A percentile compares a stretch with the other conserved stretches of the same genome.
These are phyloP conservation scores for Penicillium angulare DNA, from an alignment of 495 filamentous ascomycete genomes.

Conservation along the genomic window DNA sequence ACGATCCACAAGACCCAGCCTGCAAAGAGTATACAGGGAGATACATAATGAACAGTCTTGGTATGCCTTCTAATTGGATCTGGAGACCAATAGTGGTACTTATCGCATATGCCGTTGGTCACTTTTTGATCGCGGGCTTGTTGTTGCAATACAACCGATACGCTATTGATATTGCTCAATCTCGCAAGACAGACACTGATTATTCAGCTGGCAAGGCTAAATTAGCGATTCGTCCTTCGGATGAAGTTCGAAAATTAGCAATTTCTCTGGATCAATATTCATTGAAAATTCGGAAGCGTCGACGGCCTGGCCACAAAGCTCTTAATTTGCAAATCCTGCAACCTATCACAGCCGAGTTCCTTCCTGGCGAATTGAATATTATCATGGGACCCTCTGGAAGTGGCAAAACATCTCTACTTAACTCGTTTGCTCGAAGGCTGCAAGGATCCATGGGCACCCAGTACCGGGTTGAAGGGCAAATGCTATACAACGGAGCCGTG, in stretches of 20 bases:
- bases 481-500: constrained; percentile 65
- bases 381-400: constrained; percentile 78
- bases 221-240: constrained; percentile 45
- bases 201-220: constrained; percentile 61
- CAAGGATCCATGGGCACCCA: constrained; percentile 52
- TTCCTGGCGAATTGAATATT: constrained; percentile 63
- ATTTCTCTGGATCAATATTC: constrained; percentile 61
- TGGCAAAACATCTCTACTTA: constrained; percentile 70
- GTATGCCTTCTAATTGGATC: constrained; percentile 62
- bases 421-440: constrained; percentile 64
- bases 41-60: constrained; percentile 64
- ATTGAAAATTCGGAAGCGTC: constrained; percentile 60
- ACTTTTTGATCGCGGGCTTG: constrained; percentile 54
- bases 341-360: constrained; percentile 60
- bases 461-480: constrained; percentile 55
- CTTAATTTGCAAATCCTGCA: constrained; percentile 59
- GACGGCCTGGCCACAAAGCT: constrained; percentile 38
- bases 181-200: constrained; percentile 53
- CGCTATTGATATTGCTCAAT: constrained; percentile 59
- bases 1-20: constrained; percentile 52
- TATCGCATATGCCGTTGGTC: constrained; percentile 54
- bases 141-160: constrained; percentile 57
- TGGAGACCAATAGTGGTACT: constrained; percentile 60
- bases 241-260: constrained; percentile 54
- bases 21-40: constrained; percentile 65